These are phyloP conservation scores for Aspergillus luchuensis DNA, from an alignment of 2,329 filamentous ascomycete species.

Conservation along the genomic window DNA sequence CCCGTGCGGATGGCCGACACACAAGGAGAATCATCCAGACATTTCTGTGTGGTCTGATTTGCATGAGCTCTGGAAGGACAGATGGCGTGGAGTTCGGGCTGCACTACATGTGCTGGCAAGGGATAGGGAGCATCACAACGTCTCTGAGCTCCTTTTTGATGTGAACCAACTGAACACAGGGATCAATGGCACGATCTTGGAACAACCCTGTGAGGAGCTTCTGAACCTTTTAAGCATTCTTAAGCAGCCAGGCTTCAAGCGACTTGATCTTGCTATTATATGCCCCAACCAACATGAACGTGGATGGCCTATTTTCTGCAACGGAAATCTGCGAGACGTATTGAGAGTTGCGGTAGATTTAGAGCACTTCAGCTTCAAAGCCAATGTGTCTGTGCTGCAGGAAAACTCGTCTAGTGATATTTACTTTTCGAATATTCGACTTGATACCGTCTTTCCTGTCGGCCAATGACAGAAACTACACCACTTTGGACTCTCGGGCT, in stretches of 20 bases:
- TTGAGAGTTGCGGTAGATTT: neutral
- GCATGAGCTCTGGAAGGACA: slow-evolving; percentile 19
- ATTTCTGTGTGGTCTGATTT: neutral
- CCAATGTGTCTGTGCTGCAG: neutral
- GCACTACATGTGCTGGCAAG: slow-evolving; percentile 21
- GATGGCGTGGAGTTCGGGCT: slow-evolving; percentile 38
- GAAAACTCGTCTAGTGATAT: too few relatives aligned
- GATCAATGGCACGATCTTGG: slow-evolving; percentile 37
- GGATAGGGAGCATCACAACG: slow-evolving; percentile 17
- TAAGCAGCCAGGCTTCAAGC: slow-evolving; percentile 29
- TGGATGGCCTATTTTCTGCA: neutral
- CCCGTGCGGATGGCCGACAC: slow-evolving; percentile 36
- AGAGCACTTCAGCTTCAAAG: neutral
- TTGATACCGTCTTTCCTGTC: slow-evolving; percentile 35
- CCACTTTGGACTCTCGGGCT: slow-evolving; percentile 35
- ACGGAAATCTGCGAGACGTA: neutral
- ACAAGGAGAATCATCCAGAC: neutral
- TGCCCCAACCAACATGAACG: slow-evolving; percentile 10
- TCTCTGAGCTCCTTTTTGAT: slow-evolving; percentile 43
- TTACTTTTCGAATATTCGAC: neutral
- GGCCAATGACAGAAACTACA: slow-evolving; percentile 30
- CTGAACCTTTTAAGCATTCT: slow-evolving; percentile 26
- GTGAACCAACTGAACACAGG: slow-evolving; percentile 32
- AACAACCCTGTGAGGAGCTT: slow-evolving; percentile 28
- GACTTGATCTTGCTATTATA: slow-evolving; percentile 30